Base-by-base conservation (phyloP, 2,329 filamentous ascomycete genomes). In the Helminthosporium solani region DNA sequence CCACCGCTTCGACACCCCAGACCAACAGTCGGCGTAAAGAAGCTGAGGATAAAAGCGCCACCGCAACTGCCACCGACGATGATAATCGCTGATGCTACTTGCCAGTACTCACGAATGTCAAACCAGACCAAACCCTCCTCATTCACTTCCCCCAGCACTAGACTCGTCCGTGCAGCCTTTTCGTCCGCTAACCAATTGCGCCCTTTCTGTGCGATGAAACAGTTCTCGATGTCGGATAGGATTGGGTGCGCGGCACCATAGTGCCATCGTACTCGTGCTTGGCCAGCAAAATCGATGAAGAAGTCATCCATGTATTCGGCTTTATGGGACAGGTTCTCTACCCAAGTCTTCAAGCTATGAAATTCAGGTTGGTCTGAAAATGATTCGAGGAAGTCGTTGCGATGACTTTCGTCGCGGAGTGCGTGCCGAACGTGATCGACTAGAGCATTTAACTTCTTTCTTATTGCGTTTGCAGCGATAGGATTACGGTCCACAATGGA, bases 401-500 rank as follows among this genome's bases (percentile, higher is more conserved):
- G 57, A 33, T 65, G 58, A 1, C 42, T 31, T 2, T 57, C 42
- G 36, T 72, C 61, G 11, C 54, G 56, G 0, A 73, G 49, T 0
- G 70, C 63, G 14, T 54, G 45, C 5, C 68, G 57, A 6, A 72
- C 69, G 16, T 63, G 63, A 16, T 72, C 64, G n/a, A 75, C 56
- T 8, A 75, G 47, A 2, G 60, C 55, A 49, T 74, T 75, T 2
- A 75, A 52, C 41, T 71, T 70, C 18, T 56, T 54, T 2, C 65
- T 59, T 11, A 74, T 71, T 14, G 70, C 62, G 25, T 73, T 69
- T 4, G 72, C 58, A 3, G 73, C 70, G 2, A 72, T 67, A 1
- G 72, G 74, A 42, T 77, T 77, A 14, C 75, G 67, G 46, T 78
- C 75, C 2, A 76, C 66, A 19, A 77, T 75, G 1, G 67, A 70